Conservation (phyloP, 495 filamentous ascomycete species). For the Penicillium odoratum region DNA sequence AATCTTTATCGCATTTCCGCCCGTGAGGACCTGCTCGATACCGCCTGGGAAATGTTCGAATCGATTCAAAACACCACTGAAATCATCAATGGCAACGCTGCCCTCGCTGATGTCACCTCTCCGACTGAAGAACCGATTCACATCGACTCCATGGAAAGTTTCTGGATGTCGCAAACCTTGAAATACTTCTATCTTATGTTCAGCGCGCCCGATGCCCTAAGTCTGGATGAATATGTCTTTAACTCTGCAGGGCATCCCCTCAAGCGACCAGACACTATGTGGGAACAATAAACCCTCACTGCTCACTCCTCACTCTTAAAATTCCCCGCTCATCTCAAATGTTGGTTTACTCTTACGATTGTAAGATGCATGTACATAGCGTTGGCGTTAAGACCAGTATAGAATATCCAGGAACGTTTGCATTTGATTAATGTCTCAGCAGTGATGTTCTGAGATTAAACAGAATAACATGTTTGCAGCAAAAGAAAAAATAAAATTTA, state of each 20-base stretch:
- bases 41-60: slow-evolving; percentile 65
- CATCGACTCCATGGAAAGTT: slow-evolving; percentile 50
- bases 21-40: slow-evolving; percentile 52
- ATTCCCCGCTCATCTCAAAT: neutral
- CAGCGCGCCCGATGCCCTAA: slow-evolving; percentile 57
- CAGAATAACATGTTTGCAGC: no score
- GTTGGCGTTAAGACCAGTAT: neutral
- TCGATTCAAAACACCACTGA: slow-evolving; percentile 50
- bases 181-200: slow-evolving; percentile 73
- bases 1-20: slow-evolving; percentile 65
- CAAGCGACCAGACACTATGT: slow-evolving; percentile 6
- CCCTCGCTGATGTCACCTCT: slow-evolving; percentile 44
- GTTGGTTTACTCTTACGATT: neutral
- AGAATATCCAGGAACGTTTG: neutral
- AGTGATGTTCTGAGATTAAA: no score
- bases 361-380: slow-evolving; percentile 10
- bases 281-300: neutral
- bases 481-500: no score
- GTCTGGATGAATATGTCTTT: slow-evolving; percentile 72
- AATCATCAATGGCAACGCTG: slow-evolving; percentile 50
- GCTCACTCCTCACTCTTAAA: neutral
- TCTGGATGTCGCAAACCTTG: slow-evolving; percentile 66
- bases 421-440: neutral
- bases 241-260: slow-evolving; percentile 55
- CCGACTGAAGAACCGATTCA: slow-evolving; percentile 17